Conservation (phyloP, 2,329 filamentous ascomycete genomes). For the Exophiala xenobiotica region DNA sequence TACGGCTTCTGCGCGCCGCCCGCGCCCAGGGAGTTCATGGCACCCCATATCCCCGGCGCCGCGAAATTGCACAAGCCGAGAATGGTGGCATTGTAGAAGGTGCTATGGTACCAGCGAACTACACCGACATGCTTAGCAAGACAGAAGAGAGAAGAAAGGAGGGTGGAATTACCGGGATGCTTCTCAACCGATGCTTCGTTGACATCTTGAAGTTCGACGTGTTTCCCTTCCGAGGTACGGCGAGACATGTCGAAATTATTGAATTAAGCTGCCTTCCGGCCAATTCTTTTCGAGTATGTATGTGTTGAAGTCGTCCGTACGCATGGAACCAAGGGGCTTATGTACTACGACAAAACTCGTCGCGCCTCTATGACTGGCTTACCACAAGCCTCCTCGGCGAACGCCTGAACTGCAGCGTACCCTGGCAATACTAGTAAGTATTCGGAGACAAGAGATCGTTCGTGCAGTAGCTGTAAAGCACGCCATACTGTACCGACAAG, state of each 20-base stretch:
- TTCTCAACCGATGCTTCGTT: background rate
- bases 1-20: constrained; percentile 65
- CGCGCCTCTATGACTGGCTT: too few species aligned
- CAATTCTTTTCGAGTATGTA: background rate
- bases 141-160: background rate
- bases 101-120: constrained; percentile 62
- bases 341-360: background rate
- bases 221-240: background rate
- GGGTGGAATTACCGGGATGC: constrained; percentile 2
- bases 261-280: background rate
- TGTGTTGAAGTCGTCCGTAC: background rate
- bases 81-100: constrained; percentile 70
- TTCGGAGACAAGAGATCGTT: background rate
- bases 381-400: background rate
- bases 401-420: background rate
- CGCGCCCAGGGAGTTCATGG: constrained; percentile 61
- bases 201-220: constrained; percentile 10
- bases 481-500: background rate
- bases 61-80: constrained; percentile 61
- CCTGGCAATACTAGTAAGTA: background rate
- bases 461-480: background rate
- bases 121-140: background rate
- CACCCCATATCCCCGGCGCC: constrained; percentile 51
- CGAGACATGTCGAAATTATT: background rate
- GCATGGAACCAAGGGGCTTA: background rate